Percentiles rank a stretch among this genome's conserved stretches.
Evolutionary conservation across 2,329 filamentous ascomycete species (phyloP).

Genomic region (Parastagonospora avenae): DNA sequence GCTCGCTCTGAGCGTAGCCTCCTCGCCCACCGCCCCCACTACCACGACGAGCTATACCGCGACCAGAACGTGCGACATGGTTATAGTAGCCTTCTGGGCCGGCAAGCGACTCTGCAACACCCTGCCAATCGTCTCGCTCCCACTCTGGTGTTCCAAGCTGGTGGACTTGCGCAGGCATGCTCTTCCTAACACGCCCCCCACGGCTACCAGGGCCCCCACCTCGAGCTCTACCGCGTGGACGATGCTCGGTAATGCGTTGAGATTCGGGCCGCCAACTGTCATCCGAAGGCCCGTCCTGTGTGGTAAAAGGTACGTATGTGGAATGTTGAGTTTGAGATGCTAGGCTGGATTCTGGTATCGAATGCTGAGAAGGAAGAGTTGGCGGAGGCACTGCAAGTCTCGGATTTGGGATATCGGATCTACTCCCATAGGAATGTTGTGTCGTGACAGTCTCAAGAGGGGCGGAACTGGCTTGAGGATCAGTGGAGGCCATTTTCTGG

Average conservation of each 20-base stretch:
- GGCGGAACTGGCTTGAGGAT: conserved; percentile 41
- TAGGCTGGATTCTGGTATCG: conserved; percentile 28
- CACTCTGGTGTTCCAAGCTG: conserved; percentile 47
- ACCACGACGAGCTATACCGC: conserved; percentile 41
- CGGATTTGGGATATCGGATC: conserved; percentile 24
- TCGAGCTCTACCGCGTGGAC: conserved; percentile 46
- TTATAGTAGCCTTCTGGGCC: conserved; percentile 47
- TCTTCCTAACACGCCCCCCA: conserved; percentile 47
- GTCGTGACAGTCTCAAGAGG: conserved; percentile 13
- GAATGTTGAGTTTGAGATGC: conserved; percentile 29
- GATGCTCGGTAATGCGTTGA: conserved; percentile 34
- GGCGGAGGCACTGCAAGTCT: conserved; percentile 24
- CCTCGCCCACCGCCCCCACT: conserved; percentile 38
- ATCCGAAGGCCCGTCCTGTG: conserved; percentile 35
- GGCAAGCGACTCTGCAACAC: conserved; percentile 39
- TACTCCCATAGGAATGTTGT: conserved; percentile 17
- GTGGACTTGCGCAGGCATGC: conserved; percentile 35
- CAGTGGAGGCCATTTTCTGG: conserved; percentile 49
- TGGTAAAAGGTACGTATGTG: conserved; percentile 32
- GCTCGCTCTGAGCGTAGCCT: conserved; percentile 31
- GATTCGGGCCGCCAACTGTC: conserved; percentile 41
- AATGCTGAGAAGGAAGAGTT: conserved; percentile 36
- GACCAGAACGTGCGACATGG: conserved; percentile 26
- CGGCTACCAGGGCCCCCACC: conserved; percentile 48
- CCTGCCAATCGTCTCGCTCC: conserved; percentile 47